Evolutionary conservation across 1,139 yeast genomes (phyloP).

Genomic region (Geotrichum histeridarum): DNA sequence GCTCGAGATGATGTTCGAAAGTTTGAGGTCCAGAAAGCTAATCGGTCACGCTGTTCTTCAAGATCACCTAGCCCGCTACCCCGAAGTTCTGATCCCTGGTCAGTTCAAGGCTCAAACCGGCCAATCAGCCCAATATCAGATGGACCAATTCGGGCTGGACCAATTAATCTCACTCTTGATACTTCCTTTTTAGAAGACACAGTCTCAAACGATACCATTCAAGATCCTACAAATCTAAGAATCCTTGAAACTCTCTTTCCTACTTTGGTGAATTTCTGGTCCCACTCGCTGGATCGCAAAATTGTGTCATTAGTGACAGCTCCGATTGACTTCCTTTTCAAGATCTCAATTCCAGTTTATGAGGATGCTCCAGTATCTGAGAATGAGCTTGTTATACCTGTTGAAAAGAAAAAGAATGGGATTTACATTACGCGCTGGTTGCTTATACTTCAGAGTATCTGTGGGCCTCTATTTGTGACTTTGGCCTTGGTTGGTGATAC

Average conservation of each 20-base stretch:
- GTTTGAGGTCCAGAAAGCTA: background rate
- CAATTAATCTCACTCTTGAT: too few species aligned
- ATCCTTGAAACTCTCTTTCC: constrained; percentile 16
- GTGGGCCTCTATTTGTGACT: constrained; percentile 19
- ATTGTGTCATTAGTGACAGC: constrained; percentile 38
- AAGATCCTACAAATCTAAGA: too few species aligned
- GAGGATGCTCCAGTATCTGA: constrained; percentile 25
- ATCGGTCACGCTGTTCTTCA: too few species aligned
- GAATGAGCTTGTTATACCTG: constrained; percentile 14
- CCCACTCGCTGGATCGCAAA: constrained; percentile 27
- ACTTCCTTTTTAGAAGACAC: too few species aligned
- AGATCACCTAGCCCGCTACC: too few species aligned
- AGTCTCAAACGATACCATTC: too few species aligned
- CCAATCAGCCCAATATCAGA: too few species aligned
- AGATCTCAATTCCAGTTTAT: constrained; percentile 49
- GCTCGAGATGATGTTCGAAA: constrained; percentile 24
- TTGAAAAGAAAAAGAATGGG: background rate
- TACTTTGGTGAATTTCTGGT: constrained; percentile 22
- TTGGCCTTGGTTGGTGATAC: constrained; percentile 12
- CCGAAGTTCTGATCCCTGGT: too few species aligned
- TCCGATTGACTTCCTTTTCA: constrained; percentile 45
- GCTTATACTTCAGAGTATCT: constrained; percentile 9
- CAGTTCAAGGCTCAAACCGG: too few species aligned
- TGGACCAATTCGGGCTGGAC: too few species aligned
- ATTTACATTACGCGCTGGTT: constrained; percentile 15